Evolutionary conservation across 2,329 filamentous ascomycete genomes (phyloP), one percentile per base, ranked within the genome.

Genomic region (Ceratocystis smalleyi): DNA sequence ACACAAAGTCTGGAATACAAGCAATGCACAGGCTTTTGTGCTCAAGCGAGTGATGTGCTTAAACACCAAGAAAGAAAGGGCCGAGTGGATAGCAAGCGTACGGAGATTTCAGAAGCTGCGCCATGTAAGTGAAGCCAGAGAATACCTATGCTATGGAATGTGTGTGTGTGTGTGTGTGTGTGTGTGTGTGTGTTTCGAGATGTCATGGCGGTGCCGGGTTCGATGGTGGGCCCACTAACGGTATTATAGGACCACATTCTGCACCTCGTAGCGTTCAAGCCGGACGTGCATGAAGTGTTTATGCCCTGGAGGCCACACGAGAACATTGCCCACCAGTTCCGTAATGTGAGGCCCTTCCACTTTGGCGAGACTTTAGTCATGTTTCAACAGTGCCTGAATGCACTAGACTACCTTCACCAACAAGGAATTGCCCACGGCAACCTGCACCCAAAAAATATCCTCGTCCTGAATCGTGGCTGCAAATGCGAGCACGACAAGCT

Each of bases 391-490:
- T 45, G 62, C 24, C 54, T 63, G 12, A 6, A 22, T 27, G 62
- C 62, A 17, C 40, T 63, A 35, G 40, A 40, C 35, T 63, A 59
- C 27, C 40, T 63, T 1, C 62, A 63, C 15, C 22, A 24, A 5
- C 62, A 63, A 57, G 24, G 45, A 22, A n/a, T 63, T 17, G 54
- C 51, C 22, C 62, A 63, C 15, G 51, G 51, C 19, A 63, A 63
- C 49, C 35, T 63, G 6, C 62, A 51, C 19, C 62, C 62, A 17
- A 43, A 63, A 43, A 63, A 63, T n/a, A 63, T 63, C 43, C 27
- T 63, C 5, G 54, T 63, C n/a, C 15, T 22, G 4, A 27, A 35
- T 4, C 62, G 62, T 15, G 51, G 62, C 6, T 6, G 15, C 27
- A n/a, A n/a, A 12, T 55, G 22, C 32, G 62, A 63, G 35, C 47